phyloP scores from a whole-genome alignment of 306 rosid genomes.

The Cajanus cajan region DNA sequence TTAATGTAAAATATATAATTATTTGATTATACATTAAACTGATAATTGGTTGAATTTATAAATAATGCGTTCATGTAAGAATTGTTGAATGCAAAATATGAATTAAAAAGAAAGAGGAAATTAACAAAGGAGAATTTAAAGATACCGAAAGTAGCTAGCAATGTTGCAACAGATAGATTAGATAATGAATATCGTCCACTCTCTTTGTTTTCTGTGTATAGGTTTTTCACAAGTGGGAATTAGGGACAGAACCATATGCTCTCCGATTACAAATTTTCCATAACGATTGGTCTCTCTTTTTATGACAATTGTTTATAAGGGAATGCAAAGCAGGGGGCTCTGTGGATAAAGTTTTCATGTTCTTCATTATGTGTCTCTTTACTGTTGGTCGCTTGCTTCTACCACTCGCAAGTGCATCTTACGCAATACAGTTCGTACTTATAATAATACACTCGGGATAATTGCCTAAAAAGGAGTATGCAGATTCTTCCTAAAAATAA shows the following conservation, averaged over 20 bases:
- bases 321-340: constrained; percentile 17
- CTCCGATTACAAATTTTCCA: constrained; percentile 29
- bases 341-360: background rate
- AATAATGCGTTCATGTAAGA: background rate
- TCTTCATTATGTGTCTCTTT: constrained; percentile 30
- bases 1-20: too few relatives aligned
- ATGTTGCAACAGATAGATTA: constrained; percentile 7
- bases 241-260: constrained; percentile 55
- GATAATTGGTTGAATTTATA: background rate
- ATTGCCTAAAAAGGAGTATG: background rate
- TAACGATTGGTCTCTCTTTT: constrained; percentile 51
- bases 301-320: constrained; percentile 45
- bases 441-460: background rate
- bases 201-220: background rate
- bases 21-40: too few relatives aligned
- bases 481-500: background rate
- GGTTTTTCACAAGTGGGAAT: constrained; percentile 38
- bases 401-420: constrained; percentile 7
- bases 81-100: background rate
- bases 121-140: background rate
- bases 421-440: background rate
- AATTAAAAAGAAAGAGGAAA: background rate
- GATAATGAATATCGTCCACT: constrained; percentile 28
- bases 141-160: constrained; percentile 2
- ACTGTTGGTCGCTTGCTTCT: constrained; percentile 15